Evolutionary conservation across 1,284 basidiomycete species (phyloP).

Genomic region (Leccinum subspadiceum): DNA sequence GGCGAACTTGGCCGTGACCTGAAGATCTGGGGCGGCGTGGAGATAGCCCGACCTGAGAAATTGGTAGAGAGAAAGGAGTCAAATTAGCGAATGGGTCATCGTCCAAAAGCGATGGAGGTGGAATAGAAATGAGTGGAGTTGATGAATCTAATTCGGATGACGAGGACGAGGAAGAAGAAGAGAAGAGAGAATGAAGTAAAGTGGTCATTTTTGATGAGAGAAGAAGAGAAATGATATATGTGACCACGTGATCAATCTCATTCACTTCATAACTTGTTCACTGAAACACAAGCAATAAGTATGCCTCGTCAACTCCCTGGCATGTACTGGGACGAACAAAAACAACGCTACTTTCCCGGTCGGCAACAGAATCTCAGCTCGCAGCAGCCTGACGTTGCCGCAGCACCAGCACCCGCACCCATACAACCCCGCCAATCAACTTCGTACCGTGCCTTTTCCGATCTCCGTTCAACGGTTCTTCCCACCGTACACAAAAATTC

Average conservation of each 20-base stretch:
- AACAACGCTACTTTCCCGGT: constrained; percentile 52
- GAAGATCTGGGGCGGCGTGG: constrained; percentile 32
- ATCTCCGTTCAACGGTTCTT: constrained; percentile 16
- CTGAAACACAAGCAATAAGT: too few species aligned
- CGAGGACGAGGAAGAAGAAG: not conserved
- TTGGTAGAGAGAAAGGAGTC: constrained; percentile 1
- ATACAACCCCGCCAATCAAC: not conserved
- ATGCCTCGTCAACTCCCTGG: constrained; percentile 53
- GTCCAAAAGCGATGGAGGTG: constrained; percentile 43
- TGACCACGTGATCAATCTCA: not conserved
- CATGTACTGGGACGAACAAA: constrained; percentile 47
- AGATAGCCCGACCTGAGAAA: too few species aligned
- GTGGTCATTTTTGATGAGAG: constrained; percentile 1
- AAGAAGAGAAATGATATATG: constrained; percentile 1
- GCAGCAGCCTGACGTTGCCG: too few species aligned
- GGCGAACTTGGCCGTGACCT: constrained; percentile 40
- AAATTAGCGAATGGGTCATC: constrained; percentile 71
- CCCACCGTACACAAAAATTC: constrained; percentile 22
- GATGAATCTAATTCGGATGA: too few species aligned
- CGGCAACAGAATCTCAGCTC: too few species aligned
- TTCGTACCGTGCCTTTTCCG: constrained; percentile 9
- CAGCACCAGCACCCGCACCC: not conserved
- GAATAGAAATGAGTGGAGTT: too few species aligned
- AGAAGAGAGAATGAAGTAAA: not conserved
- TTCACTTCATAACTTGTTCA: too few species aligned